Evolutionary conservation across 208 protist genomes (phyloP).

Genomic region (Crithidia sp.): DNA sequence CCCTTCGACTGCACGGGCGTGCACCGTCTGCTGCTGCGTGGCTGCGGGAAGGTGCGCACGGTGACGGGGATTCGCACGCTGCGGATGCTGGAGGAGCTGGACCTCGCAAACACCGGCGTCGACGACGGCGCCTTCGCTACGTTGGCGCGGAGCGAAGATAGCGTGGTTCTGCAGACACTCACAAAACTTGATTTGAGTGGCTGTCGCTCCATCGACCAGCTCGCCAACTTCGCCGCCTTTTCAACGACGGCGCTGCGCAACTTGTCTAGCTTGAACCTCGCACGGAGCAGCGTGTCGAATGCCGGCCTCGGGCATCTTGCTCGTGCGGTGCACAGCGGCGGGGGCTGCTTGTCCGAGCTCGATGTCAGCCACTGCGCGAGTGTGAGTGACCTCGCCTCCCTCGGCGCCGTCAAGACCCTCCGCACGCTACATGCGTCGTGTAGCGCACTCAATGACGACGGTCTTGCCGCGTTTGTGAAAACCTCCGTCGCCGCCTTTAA

Average conservation of each 20-base stretch:
- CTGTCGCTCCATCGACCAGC: slow-evolving; percentile 26
- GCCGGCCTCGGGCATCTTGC: slow-evolving; percentile 1
- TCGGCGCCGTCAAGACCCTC: slow-evolving; percentile 30
- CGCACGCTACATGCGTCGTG: slow-evolving; percentile 11
- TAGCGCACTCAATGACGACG: slow-evolving; percentile 24
- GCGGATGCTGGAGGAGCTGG: slow-evolving; percentile 37
- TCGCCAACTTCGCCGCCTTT: slow-evolving; percentile 19
- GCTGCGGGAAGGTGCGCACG: slow-evolving; percentile 31
- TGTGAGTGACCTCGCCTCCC: slow-evolving; percentile 34
- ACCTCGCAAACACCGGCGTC: slow-evolving; percentile 35
- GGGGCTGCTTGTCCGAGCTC: slow-evolving; percentile 31
- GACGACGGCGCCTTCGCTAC: slow-evolving; percentile 22
- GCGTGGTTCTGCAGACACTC: slow-evolving; percentile 15
- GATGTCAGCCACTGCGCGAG: slow-evolving; percentile 44
- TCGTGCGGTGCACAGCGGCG: slow-evolving; percentile 6
- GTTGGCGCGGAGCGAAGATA: background rate
- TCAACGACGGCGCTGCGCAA: slow-evolving; percentile 13
- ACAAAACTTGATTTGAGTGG: slow-evolving; percentile 20
- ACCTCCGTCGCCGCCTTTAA: slow-evolving; percentile 7
- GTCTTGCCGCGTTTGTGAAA: slow-evolving; percentile 16
- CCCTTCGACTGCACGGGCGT: slow-evolving; percentile 25
- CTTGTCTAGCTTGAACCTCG: background rate
- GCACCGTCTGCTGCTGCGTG: slow-evolving; percentile 35
- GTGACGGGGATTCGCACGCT: slow-evolving; percentile 32
- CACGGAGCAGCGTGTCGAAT: slow-evolving; percentile 15